These are phyloP conservation scores for Tilletia caries DNA, from an alignment of 1,284 basidiomycete genomes.

Conservation along the genomic window DNA sequence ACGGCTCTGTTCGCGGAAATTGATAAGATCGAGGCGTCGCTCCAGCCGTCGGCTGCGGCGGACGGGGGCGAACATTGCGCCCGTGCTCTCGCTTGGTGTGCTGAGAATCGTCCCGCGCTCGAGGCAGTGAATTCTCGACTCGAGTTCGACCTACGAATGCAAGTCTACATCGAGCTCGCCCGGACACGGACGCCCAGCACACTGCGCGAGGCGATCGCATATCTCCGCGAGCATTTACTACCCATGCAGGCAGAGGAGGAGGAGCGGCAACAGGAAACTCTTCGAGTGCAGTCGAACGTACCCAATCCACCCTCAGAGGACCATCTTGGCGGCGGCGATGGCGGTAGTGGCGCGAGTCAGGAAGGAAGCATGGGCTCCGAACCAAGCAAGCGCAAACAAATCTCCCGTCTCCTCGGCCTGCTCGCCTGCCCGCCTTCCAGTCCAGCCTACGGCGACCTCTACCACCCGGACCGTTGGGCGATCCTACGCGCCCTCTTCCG, in stretches of 20 bases:
- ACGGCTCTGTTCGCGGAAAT: slow-evolving; percentile 75
- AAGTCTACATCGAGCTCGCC: slow-evolving; percentile 89
- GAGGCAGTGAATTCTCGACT: slow-evolving; percentile 90
- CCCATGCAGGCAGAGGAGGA: slow-evolving; percentile 58
- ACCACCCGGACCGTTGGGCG: slow-evolving; percentile 27
- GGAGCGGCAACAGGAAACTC: not conserved
- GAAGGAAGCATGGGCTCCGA: too few relatives aligned
- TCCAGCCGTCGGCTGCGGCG: slow-evolving; percentile 53
- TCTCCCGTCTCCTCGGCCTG: slow-evolving; percentile 39
- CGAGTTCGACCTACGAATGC: slow-evolving; percentile 89
- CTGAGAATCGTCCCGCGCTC: slow-evolving; percentile 86
- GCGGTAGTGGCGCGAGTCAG: too few relatives aligned
- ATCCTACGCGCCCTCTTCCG: slow-evolving; percentile 33
- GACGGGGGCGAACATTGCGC: slow-evolving; percentile 60
- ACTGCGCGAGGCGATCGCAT: slow-evolving; percentile 73
- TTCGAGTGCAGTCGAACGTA: too few relatives aligned
- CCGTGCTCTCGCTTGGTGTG: slow-evolving; percentile 90
- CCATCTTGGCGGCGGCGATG: too few relatives aligned
- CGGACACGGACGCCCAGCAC: slow-evolving; percentile 22
- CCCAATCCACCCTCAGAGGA: too few relatives aligned
- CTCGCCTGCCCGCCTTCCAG: slow-evolving; percentile 29
- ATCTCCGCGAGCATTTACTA: slow-evolving; percentile 75
- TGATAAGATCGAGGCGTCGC: slow-evolving; percentile 73
- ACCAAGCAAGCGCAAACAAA: not conserved
- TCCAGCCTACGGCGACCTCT: slow-evolving; percentile 41